A percentile compares a stretch with the other conserved stretches of the same genome.
Evolutionary conservation across 1,284 basidiomycete genomes (phyloP).

Genomic region (Jaminaea rosea): DNA sequence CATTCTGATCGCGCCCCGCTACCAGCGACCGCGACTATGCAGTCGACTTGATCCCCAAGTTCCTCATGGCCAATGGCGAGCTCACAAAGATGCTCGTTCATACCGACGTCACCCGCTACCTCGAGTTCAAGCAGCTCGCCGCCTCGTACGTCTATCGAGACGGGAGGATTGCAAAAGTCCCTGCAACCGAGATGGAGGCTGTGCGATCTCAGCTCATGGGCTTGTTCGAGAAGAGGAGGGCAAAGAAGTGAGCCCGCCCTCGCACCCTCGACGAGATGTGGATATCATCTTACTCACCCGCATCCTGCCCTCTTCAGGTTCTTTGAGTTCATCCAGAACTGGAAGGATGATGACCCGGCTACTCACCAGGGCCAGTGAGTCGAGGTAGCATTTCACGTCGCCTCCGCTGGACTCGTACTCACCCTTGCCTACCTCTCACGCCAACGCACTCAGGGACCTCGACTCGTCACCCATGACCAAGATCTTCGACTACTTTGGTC

Average conservation of each 20-base stretch:
- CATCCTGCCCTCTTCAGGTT: no score
- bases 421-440: background rate
- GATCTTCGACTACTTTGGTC: conserved; percentile 89
- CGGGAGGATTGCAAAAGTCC: conserved; percentile 93
- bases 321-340: conserved; percentile 91
- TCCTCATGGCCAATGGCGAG: conserved; percentile 94
- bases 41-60: conserved; percentile 45
- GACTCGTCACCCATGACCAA: conserved; percentile 42
- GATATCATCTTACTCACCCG: no score
- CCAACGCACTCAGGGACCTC: conserved; percentile 27
- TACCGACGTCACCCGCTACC: conserved; percentile 96
- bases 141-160: conserved; percentile 97
- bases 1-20: no score
- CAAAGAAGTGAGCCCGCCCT: no score
- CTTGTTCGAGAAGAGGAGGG: conserved; percentile 92
- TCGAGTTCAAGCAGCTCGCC: conserved; percentile 99
- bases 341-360: conserved; percentile 85
- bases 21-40: conserved; percentile 47
- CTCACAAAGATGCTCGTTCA: conserved; percentile 97
- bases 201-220: conserved; percentile 92
- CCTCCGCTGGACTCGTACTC: background rate
- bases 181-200: conserved; percentile 94
- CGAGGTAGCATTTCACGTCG: background rate
- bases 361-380: conserved; percentile 76
- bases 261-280: no score